Conservation (phyloP, 1,139 yeast species). For the Lizanozyma gosingica region DNA sequence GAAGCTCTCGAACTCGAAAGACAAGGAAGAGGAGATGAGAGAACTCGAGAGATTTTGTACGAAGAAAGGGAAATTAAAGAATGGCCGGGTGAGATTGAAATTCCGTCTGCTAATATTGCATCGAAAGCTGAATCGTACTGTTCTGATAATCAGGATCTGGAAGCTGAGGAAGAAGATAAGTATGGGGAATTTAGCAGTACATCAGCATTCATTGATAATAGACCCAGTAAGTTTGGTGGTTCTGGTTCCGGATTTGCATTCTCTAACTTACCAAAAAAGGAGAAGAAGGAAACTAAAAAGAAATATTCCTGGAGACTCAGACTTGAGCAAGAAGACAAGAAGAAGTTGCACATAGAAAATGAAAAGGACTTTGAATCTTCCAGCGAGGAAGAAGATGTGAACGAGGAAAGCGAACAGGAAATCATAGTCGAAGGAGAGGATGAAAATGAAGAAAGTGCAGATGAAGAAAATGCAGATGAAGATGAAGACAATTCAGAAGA, state of each 20-base stretch:
- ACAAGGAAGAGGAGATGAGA: constrained; percentile 64
- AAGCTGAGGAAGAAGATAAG: constrained; percentile 17
- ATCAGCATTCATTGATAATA: constrained; percentile 61
- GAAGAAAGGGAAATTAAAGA: constrained; percentile 61
- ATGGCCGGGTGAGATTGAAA: constrained; percentile 43
- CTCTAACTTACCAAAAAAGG: constrained; percentile 41
- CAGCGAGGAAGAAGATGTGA: constrained; percentile 25
- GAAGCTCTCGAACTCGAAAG: constrained; percentile 72
- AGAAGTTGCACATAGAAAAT: constrained; percentile 24
- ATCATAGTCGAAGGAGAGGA: constrained; percentile 25
- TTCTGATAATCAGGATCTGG: constrained; percentile 8
- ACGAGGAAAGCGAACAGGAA: constrained; percentile 31
- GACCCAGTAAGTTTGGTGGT: constrained; percentile 60
- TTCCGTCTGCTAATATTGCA: constrained; percentile 12
- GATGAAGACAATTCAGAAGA: constrained; percentile 9
- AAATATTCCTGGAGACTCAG: constrained; percentile 37
- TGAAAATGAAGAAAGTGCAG: constrained; percentile 10
- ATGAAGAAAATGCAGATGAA: constrained; percentile 12
- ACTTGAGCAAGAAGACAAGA: constrained; percentile 30
- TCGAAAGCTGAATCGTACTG: constrained; percentile 4
- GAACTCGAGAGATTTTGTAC: constrained; percentile 54
- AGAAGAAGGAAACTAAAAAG: constrained; percentile 26
- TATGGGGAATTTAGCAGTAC: constrained; percentile 15
- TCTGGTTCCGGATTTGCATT: constrained; percentile 64
- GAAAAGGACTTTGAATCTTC: constrained; percentile 29